Evolutionary conservation across 169 alveolate species (phyloP).

Genomic region (Plasmodium cynomolgi): DNA sequence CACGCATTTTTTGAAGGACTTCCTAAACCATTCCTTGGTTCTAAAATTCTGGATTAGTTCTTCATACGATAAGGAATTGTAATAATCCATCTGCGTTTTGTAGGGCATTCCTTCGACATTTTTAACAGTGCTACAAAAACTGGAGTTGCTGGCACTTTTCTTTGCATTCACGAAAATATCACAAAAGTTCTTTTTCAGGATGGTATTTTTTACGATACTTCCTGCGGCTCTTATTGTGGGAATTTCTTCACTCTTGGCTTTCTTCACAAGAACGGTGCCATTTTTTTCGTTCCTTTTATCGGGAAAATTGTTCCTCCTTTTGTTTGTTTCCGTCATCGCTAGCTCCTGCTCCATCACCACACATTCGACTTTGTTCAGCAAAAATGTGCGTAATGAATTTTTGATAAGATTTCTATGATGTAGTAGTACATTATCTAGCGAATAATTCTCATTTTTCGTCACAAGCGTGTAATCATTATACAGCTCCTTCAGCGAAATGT

Average conservation of each 20-base stretch:
- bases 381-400: slow-evolving; percentile 18
- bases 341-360: background rate
- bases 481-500: slow-evolving; percentile 38
- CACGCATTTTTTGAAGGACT: slow-evolving; percentile 19
- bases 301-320: background rate
- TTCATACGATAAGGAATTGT: slow-evolving; percentile 24
- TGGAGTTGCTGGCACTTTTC: background rate
- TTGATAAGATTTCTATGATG: slow-evolving; percentile 25
- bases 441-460: slow-evolving; percentile 21
- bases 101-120: background rate
- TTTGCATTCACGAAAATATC: background rate
- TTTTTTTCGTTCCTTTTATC: background rate
- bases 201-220: background rate
- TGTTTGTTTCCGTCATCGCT: background rate
- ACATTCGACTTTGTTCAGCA: slow-evolving; percentile 10
- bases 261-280: background rate
- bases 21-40: slow-evolving; percentile 33
- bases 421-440: slow-evolving; percentile 46
- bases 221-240: background rate
- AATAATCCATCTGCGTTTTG: background rate
- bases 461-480: slow-evolving; percentile 28
- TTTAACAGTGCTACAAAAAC: background rate
- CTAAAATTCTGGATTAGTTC: slow-evolving; percentile 37
- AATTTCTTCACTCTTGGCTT: background rate
- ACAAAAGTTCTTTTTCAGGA: background rate